Evolutionary conservation across 2,329 filamentous ascomycete species (phyloP).

Genomic region (Curvularia sp.): DNA sequence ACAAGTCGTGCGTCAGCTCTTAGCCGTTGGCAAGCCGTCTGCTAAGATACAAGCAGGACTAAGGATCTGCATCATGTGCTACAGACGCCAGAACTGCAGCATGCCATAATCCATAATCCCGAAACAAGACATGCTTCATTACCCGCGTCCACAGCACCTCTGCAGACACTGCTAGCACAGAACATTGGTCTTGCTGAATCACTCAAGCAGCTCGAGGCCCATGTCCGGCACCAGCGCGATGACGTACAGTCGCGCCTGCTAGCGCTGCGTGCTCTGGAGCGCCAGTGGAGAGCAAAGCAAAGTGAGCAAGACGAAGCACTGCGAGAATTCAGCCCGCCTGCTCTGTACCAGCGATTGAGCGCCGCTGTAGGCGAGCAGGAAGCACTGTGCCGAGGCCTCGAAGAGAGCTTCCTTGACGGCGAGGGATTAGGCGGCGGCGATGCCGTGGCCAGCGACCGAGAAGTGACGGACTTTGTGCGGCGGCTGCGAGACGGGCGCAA

Average conservation of each 20-base stretch:
- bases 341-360: conserved; percentile 81
- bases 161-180: conserved; percentile 70
- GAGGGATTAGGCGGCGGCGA: conserved; percentile 52
- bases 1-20: conserved; percentile 73
- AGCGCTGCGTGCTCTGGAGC: conserved; percentile 82
- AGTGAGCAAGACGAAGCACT: conserved; percentile 86
- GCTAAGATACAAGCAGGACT: conserved; percentile 63
- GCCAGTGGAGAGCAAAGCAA: conserved; percentile 91
- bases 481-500: conserved; percentile 81
- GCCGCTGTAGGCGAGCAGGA: conserved; percentile 85
- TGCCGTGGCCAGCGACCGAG: conserved; percentile 73
- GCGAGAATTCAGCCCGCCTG: conserved; percentile 82
- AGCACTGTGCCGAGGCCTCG: conserved; percentile 77
- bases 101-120: conserved; percentile 74
- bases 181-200: conserved; percentile 75
- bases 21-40: conserved; percentile 18
- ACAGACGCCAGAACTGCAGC: conserved; percentile 69
- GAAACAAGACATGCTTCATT: conserved; percentile 76
- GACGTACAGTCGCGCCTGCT: conserved; percentile 82
- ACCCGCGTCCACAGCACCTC: conserved; percentile 66
- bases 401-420: conserved; percentile 89
- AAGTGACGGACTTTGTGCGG: conserved; percentile 84
- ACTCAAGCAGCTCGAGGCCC: conserved; percentile 67
- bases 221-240: conserved; percentile 68
- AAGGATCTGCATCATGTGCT: conserved; percentile 78